Base-by-base conservation (phyloP, 2,329 filamentous ascomycete species). In the Penicillium sp. region DNA sequence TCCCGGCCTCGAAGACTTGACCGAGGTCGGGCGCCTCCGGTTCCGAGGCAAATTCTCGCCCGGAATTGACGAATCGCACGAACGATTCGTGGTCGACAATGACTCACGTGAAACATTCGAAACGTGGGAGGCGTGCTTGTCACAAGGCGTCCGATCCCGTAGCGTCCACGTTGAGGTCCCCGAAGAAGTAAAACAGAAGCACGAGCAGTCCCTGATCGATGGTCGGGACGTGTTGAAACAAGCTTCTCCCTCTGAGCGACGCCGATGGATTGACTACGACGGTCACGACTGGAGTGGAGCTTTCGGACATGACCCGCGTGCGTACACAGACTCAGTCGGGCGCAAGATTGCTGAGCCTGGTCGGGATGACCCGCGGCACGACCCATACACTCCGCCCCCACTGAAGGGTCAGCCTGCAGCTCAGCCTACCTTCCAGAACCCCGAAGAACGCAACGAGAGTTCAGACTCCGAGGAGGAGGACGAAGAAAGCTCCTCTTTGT, bases 41-140 rank as follows among this genome's bases (percentile, higher is more conserved):
- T 96, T 97, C 80, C 80, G 81, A 2, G 90, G 85, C 10, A 83
- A 86, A 11, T 97, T 97, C 79, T 95, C 94, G 60, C 87, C 92
- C 0, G 93, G 93, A 13, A 96, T 90, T 45, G 92, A 97, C 69
- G 85, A 90, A 50, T 88, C 90, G 16, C 94, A 97, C 69, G 83
- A 90, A 60, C 81, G 80, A 1, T 97, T 96, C 63, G 87, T 96
- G 21, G 83, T 86, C 45, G 90, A 95, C 72, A 96, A 96, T 66
- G 87, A 96, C 69, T 88, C 88, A 1, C 87, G 93, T 31, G 94
- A 97, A 77, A 97, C 92, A 0, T 96, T 90, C 60, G 93, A 97
- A 75, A 89, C 88, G 0, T 97, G 92, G 91, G 92, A 97, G 72
- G 90, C 92, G 0, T 97, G 93, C 70, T 84, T 88, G 39, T 86